Conservation (phyloP, 352 stramenopile species). For the Globisporangium acanthophoron region DNA sequence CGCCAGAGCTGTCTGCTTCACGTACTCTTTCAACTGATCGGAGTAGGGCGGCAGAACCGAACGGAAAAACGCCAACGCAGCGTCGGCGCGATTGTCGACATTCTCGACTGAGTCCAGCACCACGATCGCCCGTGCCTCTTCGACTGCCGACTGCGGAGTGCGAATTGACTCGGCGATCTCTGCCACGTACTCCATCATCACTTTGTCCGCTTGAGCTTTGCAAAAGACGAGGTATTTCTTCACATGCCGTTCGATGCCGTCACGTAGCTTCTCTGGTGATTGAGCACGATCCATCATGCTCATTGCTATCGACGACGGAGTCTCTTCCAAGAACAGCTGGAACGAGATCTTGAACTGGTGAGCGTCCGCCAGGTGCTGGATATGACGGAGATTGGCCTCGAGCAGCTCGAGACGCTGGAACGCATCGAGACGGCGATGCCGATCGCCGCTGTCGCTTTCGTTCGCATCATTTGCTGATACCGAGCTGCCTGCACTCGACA, state of each 20-base stretch:
- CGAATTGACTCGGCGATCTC: constrained; percentile 37
- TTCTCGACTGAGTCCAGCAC: constrained; percentile 30
- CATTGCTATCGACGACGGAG: constrained; percentile 60
- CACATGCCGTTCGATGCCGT: constrained; percentile 39
- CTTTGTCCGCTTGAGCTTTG: constrained; percentile 25
- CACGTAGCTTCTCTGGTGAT: constrained; percentile 24
- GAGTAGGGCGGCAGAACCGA: constrained; percentile 57
- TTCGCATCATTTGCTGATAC: background rate
- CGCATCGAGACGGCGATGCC: background rate
- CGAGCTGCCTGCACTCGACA: background rate
- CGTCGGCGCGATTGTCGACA: constrained; percentile 21
- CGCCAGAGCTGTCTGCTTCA: constrained; percentile 16
- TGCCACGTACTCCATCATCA: constrained; percentile 40
- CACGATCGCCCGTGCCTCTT: constrained; percentile 25
- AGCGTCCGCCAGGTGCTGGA: constrained; percentile 34
- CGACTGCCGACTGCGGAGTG: constrained; percentile 8
- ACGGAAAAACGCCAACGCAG: constrained; percentile 29
- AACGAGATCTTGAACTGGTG: constrained; percentile 62
- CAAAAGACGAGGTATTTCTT: constrained; percentile 41
- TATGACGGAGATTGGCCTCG: constrained; percentile 37
- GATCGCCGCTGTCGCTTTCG: background rate
- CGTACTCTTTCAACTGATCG: constrained; percentile 37
- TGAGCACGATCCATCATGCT: constrained; percentile 59
- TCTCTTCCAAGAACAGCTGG: constrained; percentile 48
- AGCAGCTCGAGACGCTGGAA: constrained; percentile 29